These are phyloP conservation scores for Aspergillus sclerotioniger DNA, from an alignment of 495 filamentous ascomycete genomes.

Conservation along the genomic window DNA sequence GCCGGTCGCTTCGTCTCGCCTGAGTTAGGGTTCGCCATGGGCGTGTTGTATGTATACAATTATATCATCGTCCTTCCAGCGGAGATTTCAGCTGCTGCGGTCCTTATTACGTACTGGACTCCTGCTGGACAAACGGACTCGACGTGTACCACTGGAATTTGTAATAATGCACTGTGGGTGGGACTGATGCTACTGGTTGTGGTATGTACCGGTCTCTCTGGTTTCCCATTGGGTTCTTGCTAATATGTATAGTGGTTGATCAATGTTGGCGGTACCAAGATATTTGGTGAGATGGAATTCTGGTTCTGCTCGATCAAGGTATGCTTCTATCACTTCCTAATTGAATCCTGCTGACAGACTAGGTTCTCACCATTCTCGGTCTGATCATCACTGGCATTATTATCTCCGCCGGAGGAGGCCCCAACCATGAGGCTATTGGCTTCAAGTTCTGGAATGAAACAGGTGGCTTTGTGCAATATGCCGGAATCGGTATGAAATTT, in stretches of 20 bases:
- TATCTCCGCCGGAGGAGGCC: slow-evolving; percentile 37
- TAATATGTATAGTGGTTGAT: slow-evolving; percentile 5
- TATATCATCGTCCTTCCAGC: slow-evolving; percentile 28
- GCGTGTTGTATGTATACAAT: slow-evolving; percentile 26
- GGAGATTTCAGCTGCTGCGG: slow-evolving; percentile 39
- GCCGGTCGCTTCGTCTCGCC: slow-evolving; percentile 18
- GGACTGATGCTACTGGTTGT: slow-evolving; percentile 19
- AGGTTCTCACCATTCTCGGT: slow-evolving; percentile 23
- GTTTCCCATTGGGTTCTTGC: background rate
- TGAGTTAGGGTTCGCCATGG: slow-evolving; percentile 24
- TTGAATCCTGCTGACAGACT: too few species aligned
- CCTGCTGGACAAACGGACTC: slow-evolving; percentile 21
- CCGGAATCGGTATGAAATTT: slow-evolving; percentile 7
- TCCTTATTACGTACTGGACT: slow-evolving; percentile 46
- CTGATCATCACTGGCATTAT: slow-evolving; percentile 25
- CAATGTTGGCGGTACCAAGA: slow-evolving; percentile 21
- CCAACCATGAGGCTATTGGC: slow-evolving; percentile 32
- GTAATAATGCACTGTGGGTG: slow-evolving; percentile 29
- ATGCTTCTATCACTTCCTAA: too few species aligned
- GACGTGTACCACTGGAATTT: slow-evolving; percentile 25
- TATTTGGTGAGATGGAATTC: slow-evolving; percentile 30
- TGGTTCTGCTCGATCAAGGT: slow-evolving; percentile 28
- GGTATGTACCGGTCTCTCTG: slow-evolving; percentile 9
- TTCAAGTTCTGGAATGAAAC: slow-evolving; percentile 29
- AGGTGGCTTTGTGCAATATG: slow-evolving; percentile 22